Evolutionary conservation across 345 rosid genomes (phyloP).

Genomic region (Populus pruinosa): DNA sequence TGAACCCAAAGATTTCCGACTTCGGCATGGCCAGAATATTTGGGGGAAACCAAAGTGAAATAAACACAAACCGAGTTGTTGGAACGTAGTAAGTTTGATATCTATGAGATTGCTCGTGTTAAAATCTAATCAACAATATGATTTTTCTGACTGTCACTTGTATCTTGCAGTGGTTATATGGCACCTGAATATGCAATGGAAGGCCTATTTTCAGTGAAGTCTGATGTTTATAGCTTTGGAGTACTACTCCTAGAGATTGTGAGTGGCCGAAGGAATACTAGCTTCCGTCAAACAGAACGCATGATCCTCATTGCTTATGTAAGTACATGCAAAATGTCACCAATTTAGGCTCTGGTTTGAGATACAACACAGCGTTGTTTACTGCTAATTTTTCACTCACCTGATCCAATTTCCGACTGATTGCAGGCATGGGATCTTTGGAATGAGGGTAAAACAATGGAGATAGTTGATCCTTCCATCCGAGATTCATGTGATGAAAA

Average conservation of each 20-base stretch:
- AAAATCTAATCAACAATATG: not conserved
- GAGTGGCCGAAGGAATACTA: constrained; percentile 27
- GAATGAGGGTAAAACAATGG: constrained; percentile 18
- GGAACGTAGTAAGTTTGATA: constrained; percentile 24
- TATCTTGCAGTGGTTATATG: constrained; percentile 27
- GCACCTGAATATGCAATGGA: too few relatives aligned
- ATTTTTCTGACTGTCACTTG: not conserved
- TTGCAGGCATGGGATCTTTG: constrained; percentile 28
- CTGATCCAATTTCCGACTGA: not conserved
- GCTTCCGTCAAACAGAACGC: constrained; percentile 20
- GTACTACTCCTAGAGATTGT: constrained; percentile 23
- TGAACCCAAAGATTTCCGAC: constrained; percentile 30
- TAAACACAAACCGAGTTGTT: constrained; percentile 26
- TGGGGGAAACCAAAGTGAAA: constrained; percentile 27
- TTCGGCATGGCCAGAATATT: constrained; percentile 33
- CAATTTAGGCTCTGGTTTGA: not conserved
- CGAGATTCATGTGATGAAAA: constrained; percentile 2
- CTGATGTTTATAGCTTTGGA: constrained; percentile 33
- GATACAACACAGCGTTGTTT: too few relatives aligned
- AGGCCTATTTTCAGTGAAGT: constrained; percentile 28
- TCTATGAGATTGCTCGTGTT: not conserved
- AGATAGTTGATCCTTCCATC: constrained; percentile 17
- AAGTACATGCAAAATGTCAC: constrained; percentile 1
- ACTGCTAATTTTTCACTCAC: not conserved
- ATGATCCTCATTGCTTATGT: constrained; percentile 18